Evolutionary conservation across 176 grass and related monocot genomes (phyloP).

Genomic region (Avena eriantha): DNA sequence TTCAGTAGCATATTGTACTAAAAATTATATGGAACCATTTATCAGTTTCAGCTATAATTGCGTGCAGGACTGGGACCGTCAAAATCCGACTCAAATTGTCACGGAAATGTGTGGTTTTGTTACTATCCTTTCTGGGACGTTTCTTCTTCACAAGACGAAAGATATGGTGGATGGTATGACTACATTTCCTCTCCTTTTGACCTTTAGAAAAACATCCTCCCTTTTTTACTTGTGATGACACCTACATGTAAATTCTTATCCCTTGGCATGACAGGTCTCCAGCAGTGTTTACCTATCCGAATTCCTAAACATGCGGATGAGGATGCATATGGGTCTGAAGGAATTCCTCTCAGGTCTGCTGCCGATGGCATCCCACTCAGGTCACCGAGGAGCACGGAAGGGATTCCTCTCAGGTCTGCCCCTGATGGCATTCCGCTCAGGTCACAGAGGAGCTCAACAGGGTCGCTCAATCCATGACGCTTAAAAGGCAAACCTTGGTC

Average conservation of each 20-base stretch:
- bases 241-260: slow-evolving; percentile 29
- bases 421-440: slow-evolving; percentile 80
- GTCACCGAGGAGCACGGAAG: slow-evolving; percentile 64
- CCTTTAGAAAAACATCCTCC: not conserved
- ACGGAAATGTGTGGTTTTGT: slow-evolving; percentile 97
- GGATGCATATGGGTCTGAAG: slow-evolving; percentile 63
- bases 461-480: slow-evolving; percentile 31
- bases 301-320: slow-evolving; percentile 70
- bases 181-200: not conserved
- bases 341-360: slow-evolving; percentile 84
- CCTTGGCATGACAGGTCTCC: slow-evolving; percentile 49
- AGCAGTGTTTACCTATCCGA: slow-evolving; percentile 50
- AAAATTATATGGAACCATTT: not conserved
- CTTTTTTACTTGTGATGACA: slow-evolving; percentile 7
- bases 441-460: slow-evolving; percentile 56
- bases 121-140: slow-evolving; percentile 97
- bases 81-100: slow-evolving; percentile 89
- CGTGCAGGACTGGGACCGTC: slow-evolving; percentile 94
- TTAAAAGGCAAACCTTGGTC: slow-evolving; percentile 30
- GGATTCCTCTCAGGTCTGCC: slow-evolving; percentile 85
- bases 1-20: not conserved
- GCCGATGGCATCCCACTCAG: slow-evolving; percentile 82
- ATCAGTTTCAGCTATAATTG: slow-evolving; percentile 22
- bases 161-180: slow-evolving; percentile 85
- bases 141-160: slow-evolving; percentile 99